Base-by-base conservation (phyloP, 331 rosid species). In the Pyracantha coccinea region DNA sequence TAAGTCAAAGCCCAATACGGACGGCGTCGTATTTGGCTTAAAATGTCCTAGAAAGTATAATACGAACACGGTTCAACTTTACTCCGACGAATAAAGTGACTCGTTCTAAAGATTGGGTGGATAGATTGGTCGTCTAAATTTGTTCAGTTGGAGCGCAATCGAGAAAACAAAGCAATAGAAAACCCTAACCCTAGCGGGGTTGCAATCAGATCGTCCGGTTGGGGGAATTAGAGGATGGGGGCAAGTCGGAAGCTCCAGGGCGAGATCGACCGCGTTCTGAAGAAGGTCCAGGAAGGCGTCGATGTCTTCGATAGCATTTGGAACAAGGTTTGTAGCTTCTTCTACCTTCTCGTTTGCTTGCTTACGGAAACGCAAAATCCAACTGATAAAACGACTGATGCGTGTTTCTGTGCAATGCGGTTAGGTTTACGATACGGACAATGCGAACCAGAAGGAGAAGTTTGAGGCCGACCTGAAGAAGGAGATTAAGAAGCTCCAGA, bases 161-260 rank as follows among this genome's bases (percentile, higher is more conserved):
- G 12, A 0, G 23, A 3, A 57, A 21, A 6, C 33, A 27, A 45
- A 53, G 29, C 63, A 70, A 23, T 33, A 21, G 35, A 72, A 72
- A 72, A 35, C 54, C 66, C 66, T 21, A 72, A 58, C 76, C 67
- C 68, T 57, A 35, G 55, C 7, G 53, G 53, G 4, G 35, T 2
- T 8, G 66, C 66, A 23, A 35, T 72, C 55, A 8, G 65, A 21
- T 21, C 8, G 35, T 35, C 41, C 50, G 20, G 20, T 33, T 65
- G 17, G 58, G 54, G 62, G 57, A 58, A 16, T 25, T 15, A 59
- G 32, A 59, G 57, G 68, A 95, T 95, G 99, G 97, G 97, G 27
- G 99, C 99, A 59, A 95, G 99, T 83, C 92, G 99, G 74, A 95
- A 95, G 82, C 99, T 92, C 60, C 99, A 95, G 86, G 99, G 97